Evolutionary conservation across 495 filamentous ascomycete genomes (phyloP), one percentile per base, ranked within the genome.

Genomic region (Trichocladium antarcticum): DNA sequence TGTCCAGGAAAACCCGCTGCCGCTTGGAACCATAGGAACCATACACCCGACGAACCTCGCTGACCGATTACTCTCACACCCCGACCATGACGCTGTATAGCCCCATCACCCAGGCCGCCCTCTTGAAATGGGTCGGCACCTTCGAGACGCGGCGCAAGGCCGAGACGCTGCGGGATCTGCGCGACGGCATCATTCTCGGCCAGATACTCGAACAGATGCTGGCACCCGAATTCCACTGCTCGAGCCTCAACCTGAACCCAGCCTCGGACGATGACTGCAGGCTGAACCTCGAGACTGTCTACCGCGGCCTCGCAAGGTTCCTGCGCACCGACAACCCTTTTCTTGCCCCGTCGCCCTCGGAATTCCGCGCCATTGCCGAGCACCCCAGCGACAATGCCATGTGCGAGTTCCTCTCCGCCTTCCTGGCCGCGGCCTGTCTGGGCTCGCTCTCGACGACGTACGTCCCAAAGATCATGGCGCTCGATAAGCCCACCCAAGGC

Each of bases 171-270:
- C 75, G 76, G 48, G 80, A 88, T 56, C 72, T 95, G 57, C 80
- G 75, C 45, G 83, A 93, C 66, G 89, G 87, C 42, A 72, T 77
- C 39, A 73, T 85, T 24, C 72, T 94, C 63, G 89, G 87, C 40
- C 73, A 77, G 42, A 74, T 85, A 22, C 74, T 94, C 55, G 69
- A 69, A 45, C 65, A 70, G 49, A 66, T 77, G 40, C 70, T 77
- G 77, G 82, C 83, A 70, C 54, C 66, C 54, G 57, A 69, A 21
- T 75, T 73, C 47, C 83, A 89, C 64, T 74, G 75, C 19, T 69
- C 78, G 7, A 82, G 82, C 61, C 87, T 92, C 59, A 67, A 77
- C 31, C 76, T 76, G 51, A 74, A 72, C 54, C 51, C 82, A 69
- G 37, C 74, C 73, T 59, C 75, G 58, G 53, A 72, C 70, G 53